Evolutionary conservation across 2,329 filamentous ascomycete species (phyloP).

Genomic region (Blumeria hordei): DNA sequence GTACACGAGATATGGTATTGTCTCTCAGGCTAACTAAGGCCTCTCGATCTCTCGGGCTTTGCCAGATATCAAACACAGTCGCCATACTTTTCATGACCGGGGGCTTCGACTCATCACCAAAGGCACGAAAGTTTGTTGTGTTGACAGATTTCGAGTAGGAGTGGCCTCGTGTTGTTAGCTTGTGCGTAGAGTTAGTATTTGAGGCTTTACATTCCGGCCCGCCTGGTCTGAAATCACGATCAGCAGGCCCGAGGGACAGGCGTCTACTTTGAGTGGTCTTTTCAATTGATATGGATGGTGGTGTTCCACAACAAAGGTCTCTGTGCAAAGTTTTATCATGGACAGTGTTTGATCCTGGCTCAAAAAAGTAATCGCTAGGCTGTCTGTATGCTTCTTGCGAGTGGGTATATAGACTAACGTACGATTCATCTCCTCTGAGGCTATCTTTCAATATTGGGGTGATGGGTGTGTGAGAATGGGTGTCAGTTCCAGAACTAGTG

Average conservation of each 20-base stretch:
- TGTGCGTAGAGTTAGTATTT: constrained; percentile 13
- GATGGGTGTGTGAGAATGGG: constrained; percentile 21
- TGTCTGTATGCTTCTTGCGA: background rate
- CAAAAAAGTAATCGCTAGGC: no score
- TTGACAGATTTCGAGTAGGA: constrained; percentile 17
- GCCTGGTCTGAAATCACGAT: constrained; percentile 18
- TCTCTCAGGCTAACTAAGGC: constrained; percentile 18
- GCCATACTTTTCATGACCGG: constrained; percentile 5
- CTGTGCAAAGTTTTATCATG: no score
- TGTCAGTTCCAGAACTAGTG: constrained; percentile 37
- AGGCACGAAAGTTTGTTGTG: background rate
- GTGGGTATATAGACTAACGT: constrained; percentile 25
- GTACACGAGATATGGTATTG: constrained; percentile 27
- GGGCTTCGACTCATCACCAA: no score
- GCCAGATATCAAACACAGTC: constrained; percentile 10
- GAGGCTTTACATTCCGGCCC: constrained; percentile 15
- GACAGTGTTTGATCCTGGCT: no score
- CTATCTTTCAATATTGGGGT: constrained; percentile 22
- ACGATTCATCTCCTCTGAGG: constrained; percentile 30
- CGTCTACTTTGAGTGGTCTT: constrained; percentile 14
- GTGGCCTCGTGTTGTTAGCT: constrained; percentile 13
- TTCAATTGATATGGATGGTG: constrained; percentile 14
- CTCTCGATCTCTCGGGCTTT: constrained; percentile 6
- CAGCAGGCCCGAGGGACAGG: constrained; percentile 15
- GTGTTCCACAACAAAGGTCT: no score